Conservation (phyloP, 495 filamentous ascomycete genomes). For the Lophium mytilinum region DNA sequence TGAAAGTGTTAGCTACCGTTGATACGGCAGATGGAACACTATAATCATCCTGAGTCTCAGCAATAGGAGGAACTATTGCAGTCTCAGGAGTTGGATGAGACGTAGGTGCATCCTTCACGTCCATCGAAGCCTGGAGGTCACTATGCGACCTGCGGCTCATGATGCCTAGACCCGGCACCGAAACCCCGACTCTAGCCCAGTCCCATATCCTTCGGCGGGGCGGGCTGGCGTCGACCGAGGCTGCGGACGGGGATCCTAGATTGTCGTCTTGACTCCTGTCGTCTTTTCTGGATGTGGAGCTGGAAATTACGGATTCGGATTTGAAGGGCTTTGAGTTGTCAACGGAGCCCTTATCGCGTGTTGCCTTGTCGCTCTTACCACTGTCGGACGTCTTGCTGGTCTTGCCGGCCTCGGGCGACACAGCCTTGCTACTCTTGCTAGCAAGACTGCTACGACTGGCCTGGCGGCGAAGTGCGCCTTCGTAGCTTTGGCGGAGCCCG, state of each 20-base stretch:
- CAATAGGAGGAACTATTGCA: conserved; percentile 3
- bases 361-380: not conserved
- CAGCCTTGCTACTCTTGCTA: too few species aligned
- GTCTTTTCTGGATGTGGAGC: not conserved
- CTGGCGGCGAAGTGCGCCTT: conserved; percentile 8
- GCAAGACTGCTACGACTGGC: too few species aligned
- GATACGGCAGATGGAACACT: not conserved
- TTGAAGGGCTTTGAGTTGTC: too few species aligned
- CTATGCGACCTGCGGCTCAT: conserved; percentile 13
- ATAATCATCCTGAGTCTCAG: not conserved
- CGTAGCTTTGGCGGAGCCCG: conserved; percentile 23
- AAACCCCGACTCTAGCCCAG: conserved; percentile 11
- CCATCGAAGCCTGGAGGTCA: conserved; percentile 4
- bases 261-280: not conserved
- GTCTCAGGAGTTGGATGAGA: not conserved
- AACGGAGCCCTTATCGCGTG: too few species aligned
- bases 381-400: too few species aligned
- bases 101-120: conserved; percentile 5
- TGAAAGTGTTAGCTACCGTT: not conserved
- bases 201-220: conserved; percentile 14
- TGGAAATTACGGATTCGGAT: too few species aligned
- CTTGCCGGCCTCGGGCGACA: too few species aligned
- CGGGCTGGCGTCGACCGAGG: not conserved
- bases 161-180: conserved; percentile 1
- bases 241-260: not conserved